These are phyloP conservation scores for Rhizophagus prolifer DNA, from an alignment of 192 early-diverging fungal genomes.

Conservation along the genomic window DNA sequence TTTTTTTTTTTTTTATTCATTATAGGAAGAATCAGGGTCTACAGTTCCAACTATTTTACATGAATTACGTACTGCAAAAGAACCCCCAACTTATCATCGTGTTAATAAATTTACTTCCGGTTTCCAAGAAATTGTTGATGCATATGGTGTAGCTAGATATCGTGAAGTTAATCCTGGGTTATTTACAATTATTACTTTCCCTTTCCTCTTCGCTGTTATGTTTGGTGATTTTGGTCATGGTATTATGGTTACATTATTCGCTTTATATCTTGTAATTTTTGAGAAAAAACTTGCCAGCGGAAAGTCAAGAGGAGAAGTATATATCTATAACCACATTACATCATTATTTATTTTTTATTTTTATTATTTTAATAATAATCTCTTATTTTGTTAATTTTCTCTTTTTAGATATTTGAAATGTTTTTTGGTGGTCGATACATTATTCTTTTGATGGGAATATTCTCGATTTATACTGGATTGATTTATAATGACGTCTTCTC, in stretches of 20 bases:
- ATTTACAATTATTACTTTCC: slow-evolving; percentile 96
- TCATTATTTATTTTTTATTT: not conserved
- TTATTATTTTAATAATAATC: no score
- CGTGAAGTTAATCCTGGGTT: slow-evolving; percentile 98
- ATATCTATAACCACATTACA: not conserved
- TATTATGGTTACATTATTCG: slow-evolving; percentile 76
- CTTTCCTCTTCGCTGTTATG: slow-evolving; percentile 99
- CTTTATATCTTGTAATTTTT: slow-evolving; percentile 71
- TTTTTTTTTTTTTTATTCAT: slow-evolving; percentile 23
- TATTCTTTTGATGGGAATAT: slow-evolving; percentile 94
- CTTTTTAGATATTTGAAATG: slow-evolving; percentile 73
- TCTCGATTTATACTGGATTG: slow-evolving; percentile 95
- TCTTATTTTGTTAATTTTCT: no score
- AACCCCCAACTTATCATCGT: slow-evolving; percentile 92
- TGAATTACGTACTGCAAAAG: slow-evolving; percentile 80
- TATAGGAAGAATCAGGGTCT: slow-evolving; percentile 79
- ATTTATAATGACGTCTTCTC: slow-evolving; percentile 99
- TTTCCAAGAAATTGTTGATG: slow-evolving; percentile 97
- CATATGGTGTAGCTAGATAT: slow-evolving; percentile 95
- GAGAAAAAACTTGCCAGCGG: slow-evolving; percentile 80
- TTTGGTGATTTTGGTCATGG: slow-evolving; percentile 99
- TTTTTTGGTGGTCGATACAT: slow-evolving; percentile 97
- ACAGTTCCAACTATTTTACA: slow-evolving; percentile 86
- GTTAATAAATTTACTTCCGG: slow-evolving; percentile 96
- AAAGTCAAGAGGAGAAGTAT: slow-evolving; percentile 65